Evolutionary conservation across 2,329 filamentous ascomycete species (phyloP), one percentile per base, ranked within the genome.

Genomic region (Phialophora verrucosa): DNA sequence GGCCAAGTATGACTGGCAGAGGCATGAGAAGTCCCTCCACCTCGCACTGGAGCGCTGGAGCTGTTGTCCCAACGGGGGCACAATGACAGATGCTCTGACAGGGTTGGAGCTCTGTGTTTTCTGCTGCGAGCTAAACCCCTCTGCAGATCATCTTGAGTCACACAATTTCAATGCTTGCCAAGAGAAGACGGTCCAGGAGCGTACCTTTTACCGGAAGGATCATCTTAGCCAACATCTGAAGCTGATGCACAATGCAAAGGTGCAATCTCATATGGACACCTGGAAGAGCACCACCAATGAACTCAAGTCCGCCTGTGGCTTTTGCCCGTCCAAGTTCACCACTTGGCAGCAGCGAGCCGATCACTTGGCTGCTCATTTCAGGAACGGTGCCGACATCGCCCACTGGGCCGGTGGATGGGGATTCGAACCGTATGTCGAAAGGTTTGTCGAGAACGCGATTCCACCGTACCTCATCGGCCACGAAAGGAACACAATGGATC

Each of bases 131-230:
- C 71, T 80, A 27, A 81, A 88, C 59, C 86, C 87, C 0, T 81
- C 81, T 7, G 75, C 79, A 27, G 83, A 84, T 14, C 87, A 89
- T 74, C 74, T 88, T 17, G 85, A 87, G 70, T 80, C 78, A 7
- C 87, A 89, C 77, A 87, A 88, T 69, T 86, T 86, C 73, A 77
- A 78, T 38, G 78, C 81, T 31, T 89, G 87, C 71, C 83, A 86
- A 70, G 85, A 88, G 69, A 88, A 88, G 74, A 84, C 84, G 3
- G 69, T 83, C 1, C 83, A 86, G 54, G 84, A 87, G 64, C 81
- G 87, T 42, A 87, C 84, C 0, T 87, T 87, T 74, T 86, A 84
- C 71, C 78, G 85, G 10, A 87, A 87, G 73, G 85, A 87, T 67
- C 85, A 87, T 70, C 76, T 87, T 0, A 76, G 83, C 51, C 85